Conservation (phyloP, 805 yeast genomes). For the Yarrowia sp. region DNA sequence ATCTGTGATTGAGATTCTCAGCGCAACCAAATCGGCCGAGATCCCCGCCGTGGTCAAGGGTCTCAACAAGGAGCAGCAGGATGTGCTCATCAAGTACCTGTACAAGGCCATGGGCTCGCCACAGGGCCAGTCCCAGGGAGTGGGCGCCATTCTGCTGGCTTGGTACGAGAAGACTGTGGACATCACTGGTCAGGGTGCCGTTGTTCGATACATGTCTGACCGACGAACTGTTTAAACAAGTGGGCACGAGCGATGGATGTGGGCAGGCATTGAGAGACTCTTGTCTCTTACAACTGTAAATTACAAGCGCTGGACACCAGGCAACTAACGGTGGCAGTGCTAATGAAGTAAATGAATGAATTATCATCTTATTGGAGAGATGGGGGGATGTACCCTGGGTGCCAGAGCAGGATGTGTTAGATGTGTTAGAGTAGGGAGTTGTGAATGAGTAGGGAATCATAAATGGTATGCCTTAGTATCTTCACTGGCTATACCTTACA, state of each 20-base stretch:
- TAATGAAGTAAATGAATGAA: slow-evolving; percentile 25
- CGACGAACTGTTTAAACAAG: slow-evolving; percentile 63
- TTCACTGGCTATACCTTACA: too few relatives aligned
- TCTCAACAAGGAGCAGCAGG: slow-evolving; percentile 64
- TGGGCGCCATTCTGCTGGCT: slow-evolving; percentile 77
- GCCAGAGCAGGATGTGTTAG: too few relatives aligned
- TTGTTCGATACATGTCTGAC: slow-evolving; percentile 81
- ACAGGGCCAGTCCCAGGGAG: slow-evolving; percentile 63
- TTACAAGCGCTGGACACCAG: background rate
- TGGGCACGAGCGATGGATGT: background rate
- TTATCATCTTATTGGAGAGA: background rate
- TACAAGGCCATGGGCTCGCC: slow-evolving; percentile 79
- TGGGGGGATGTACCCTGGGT: background rate
- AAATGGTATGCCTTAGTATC: too few relatives aligned
- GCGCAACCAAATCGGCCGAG: slow-evolving; percentile 64
- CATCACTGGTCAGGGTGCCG: slow-evolving; percentile 80
- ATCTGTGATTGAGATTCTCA: slow-evolving; percentile 67
- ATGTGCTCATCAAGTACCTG: slow-evolving; percentile 73
- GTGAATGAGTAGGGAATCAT: too few relatives aligned
- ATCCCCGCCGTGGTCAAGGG: slow-evolving; percentile 57
- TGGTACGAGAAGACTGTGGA: slow-evolving; percentile 93
- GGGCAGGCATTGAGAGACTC: background rate
- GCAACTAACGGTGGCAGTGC: background rate
- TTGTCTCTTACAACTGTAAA: background rate
- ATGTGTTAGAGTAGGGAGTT: too few relatives aligned